These are phyloP conservation scores for Monosporascus sp. DNA, from an alignment of 2,329 filamentous ascomycete genomes.

Conservation along the genomic window DNA sequence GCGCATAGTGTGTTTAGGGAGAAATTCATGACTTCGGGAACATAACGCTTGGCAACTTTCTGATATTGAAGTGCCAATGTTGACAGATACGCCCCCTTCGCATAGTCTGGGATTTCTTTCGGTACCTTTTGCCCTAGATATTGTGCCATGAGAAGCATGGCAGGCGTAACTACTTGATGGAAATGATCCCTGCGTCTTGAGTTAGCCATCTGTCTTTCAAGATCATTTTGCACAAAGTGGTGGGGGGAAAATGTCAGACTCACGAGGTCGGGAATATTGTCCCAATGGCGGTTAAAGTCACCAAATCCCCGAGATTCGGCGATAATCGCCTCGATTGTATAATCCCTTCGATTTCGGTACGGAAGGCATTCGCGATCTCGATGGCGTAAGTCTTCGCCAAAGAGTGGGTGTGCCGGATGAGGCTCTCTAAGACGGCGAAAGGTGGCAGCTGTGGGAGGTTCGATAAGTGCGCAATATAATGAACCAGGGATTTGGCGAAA, in stretches of 20 bases:
- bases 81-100: slow-evolving; percentile 71
- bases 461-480: slow-evolving; percentile 51
- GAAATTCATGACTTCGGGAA: slow-evolving; percentile 85
- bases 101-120: slow-evolving; percentile 58
- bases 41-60: slow-evolving; percentile 73
- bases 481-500: slow-evolving; percentile 62
- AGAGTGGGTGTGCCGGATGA: slow-evolving; percentile 89
- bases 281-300: slow-evolving; percentile 77
- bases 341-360: slow-evolving; percentile 62
- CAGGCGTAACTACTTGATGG: slow-evolving; percentile 88
- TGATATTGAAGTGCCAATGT: slow-evolving; percentile 81
- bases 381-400: slow-evolving; percentile 80
- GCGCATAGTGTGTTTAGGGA: slow-evolving; percentile 66
- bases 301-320: slow-evolving; percentile 64
- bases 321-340: slow-evolving; percentile 42
- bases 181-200: slow-evolving; percentile 66
- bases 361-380: slow-evolving; percentile 72
- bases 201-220: background rate
- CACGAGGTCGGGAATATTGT: slow-evolving; percentile 84
- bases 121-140: slow-evolving; percentile 77
- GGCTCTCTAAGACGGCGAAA: slow-evolving; percentile 67
- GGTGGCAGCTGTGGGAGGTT: slow-evolving; percentile 41
- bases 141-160: slow-evolving; percentile 75
- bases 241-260: background rate
- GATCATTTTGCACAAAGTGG: no score